Evolutionary conservation across 306 rosid species (phyloP).

Genomic region (Hylodesmum podocarpum): DNA sequence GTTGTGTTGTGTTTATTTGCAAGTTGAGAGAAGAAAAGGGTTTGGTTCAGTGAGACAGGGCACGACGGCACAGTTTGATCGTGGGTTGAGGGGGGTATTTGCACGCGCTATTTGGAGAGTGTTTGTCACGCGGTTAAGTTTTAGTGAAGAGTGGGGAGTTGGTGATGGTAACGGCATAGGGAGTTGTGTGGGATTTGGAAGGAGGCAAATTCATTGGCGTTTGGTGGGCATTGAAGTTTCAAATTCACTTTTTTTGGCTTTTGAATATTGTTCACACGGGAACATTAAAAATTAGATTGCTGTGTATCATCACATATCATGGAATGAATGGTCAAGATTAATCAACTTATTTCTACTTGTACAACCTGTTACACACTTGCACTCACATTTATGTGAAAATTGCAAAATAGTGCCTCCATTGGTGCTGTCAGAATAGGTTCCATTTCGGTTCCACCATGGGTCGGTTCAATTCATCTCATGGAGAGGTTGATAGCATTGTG

Average conservation of each 20-base stretch:
- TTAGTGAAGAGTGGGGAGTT: not conserved
- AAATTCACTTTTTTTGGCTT: not conserved
- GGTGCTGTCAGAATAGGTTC: too few species aligned
- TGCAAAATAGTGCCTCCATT: too few species aligned
- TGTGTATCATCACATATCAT: not conserved
- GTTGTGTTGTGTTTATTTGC: not conserved
- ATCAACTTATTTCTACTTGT: not conserved
- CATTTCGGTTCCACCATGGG: too few species aligned
- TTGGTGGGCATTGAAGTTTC: conserved; percentile 20
- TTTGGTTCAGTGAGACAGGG: conserved; percentile 2
- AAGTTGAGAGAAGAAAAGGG: not conserved
- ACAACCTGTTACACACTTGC: not conserved
- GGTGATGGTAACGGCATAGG: not conserved
- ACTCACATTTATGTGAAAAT: too few species aligned
- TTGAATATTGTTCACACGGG: conserved; percentile 6
- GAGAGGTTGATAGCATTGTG: too few species aligned
- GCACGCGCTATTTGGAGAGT: conserved; percentile 26
- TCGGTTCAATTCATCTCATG: too few species aligned
- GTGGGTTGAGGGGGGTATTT: not conserved
- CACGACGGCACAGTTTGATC: conserved; percentile 28
- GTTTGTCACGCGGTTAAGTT: not conserved
- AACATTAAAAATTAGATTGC: not conserved
- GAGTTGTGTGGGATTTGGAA: not conserved
- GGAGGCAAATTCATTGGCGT: conserved; percentile 7
- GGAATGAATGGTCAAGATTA: not conserved